Evolutionary conservation across 2,329 filamentous ascomycete genomes (phyloP).

Genomic region (Fusarium setosum): DNA sequence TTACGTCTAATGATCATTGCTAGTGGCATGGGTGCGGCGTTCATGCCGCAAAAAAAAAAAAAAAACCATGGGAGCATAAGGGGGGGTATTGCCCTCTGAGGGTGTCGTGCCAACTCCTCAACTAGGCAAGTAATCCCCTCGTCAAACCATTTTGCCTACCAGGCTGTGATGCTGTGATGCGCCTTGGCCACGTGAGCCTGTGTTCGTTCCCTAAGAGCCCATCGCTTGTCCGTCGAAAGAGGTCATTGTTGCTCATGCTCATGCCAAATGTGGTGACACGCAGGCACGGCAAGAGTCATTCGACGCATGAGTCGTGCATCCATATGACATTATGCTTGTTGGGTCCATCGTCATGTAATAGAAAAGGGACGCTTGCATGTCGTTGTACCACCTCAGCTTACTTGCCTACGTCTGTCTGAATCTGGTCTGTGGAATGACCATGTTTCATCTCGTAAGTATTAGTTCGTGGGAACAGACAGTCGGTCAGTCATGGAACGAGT

Average conservation of each 20-base stretch:
- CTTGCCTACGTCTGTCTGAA: not conserved
- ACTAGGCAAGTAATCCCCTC: not conserved
- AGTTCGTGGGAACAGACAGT: not conserved
- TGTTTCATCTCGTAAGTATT: not conserved
- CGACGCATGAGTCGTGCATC: not conserved
- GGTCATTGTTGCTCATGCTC: not conserved
- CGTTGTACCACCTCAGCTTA: constrained; percentile 6
- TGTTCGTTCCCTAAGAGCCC: too few relatives aligned
- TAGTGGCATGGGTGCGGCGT: constrained; percentile 3
- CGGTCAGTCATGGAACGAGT: not conserved
- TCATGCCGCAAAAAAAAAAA: not conserved
- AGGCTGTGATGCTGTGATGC: too few relatives aligned
- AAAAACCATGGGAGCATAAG: too few relatives aligned
- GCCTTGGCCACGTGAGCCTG: too few relatives aligned
- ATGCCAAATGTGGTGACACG: constrained; percentile 25
- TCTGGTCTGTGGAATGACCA: not conserved
- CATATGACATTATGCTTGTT: not conserved
- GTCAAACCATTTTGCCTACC: too few relatives aligned
- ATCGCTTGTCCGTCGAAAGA: too few relatives aligned
- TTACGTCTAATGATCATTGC: not conserved
- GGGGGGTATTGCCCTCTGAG: not conserved
- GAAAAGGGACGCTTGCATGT: not conserved
- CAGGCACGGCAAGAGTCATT: constrained; percentile 14
- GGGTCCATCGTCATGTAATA: not conserved
- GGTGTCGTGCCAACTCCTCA: constrained; percentile 19